These are phyloP conservation scores for Metschnikowia chrysomelidarum DNA, from an alignment of 805 yeast species.

Conservation along the genomic window DNA sequence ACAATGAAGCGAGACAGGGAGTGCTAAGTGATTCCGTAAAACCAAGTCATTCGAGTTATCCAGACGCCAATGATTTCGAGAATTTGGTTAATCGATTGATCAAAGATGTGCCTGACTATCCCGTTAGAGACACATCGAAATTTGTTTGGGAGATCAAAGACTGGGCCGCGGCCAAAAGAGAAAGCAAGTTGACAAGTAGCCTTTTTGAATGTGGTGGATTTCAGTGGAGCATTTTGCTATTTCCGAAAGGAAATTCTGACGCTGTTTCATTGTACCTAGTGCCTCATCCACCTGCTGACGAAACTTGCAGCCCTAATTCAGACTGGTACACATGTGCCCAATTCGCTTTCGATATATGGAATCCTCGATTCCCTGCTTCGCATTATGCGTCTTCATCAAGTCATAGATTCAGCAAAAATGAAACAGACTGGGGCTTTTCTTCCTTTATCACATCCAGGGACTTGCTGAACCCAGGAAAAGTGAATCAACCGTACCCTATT, in stretches of 20 bases:
- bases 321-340: slow-evolving; percentile 91
- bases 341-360: slow-evolving; percentile 81
- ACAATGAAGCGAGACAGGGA: background rate
- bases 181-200: slow-evolving; percentile 46
- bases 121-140: slow-evolving; percentile 31
- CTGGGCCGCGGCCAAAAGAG: slow-evolving; percentile 41
- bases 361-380: slow-evolving; percentile 66
- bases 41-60: too few species aligned
- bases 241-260: slow-evolving; percentile 71
- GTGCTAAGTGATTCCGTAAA: background rate
- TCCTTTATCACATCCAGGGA: slow-evolving; percentile 53
- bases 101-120: slow-evolving; percentile 42
- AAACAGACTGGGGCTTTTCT: slow-evolving; percentile 96
- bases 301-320: slow-evolving; percentile 24
- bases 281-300: slow-evolving; percentile 51
- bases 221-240: slow-evolving; percentile 68
- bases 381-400: slow-evolving; percentile 62
- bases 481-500: slow-evolving; percentile 31
- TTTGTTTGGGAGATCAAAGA: slow-evolving; percentile 51
- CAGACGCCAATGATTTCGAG: slow-evolving; percentile 32
- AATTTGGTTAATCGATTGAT: slow-evolving; percentile 28
- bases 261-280: slow-evolving; percentile 74
- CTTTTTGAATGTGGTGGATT: slow-evolving; percentile 56
- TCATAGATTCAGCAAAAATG: slow-evolving; percentile 73
- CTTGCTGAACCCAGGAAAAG: slow-evolving; percentile 28